These are phyloP conservation scores for Ophiostoma novo-ulmi DNA, from an alignment of 2,329 filamentous ascomycete species.

Conservation along the genomic window DNA sequence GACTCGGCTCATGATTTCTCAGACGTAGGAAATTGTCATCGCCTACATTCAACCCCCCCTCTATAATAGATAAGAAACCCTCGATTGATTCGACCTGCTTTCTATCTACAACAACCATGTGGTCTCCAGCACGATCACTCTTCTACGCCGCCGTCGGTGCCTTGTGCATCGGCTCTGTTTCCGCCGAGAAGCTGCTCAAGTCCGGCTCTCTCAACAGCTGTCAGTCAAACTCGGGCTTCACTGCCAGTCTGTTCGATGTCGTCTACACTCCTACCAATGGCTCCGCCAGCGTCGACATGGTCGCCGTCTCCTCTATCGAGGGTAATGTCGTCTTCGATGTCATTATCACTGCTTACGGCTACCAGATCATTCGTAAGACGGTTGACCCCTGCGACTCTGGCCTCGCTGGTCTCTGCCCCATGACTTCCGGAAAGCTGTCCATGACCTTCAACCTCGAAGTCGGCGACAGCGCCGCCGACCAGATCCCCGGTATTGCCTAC, in stretches of 20 bases:
- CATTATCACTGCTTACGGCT: constrained; percentile 69
- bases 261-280: constrained; percentile 61
- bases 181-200: constrained; percentile 39
- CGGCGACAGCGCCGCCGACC: constrained; percentile 47
- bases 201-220: constrained; percentile 66
- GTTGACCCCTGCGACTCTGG: constrained; percentile 64
- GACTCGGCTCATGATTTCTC: not conserved
- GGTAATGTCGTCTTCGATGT: constrained; percentile 69
- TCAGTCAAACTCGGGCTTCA: constrained; percentile 70
- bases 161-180: constrained; percentile 28
- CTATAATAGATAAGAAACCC: not conserved
- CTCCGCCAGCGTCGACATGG: constrained; percentile 61
- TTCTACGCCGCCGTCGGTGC: constrained; percentile 40
- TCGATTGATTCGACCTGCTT: constrained; percentile 12
- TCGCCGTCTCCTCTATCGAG: constrained; percentile 67
- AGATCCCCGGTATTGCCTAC: constrained; percentile 74
- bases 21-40: not conserved
- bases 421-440: constrained; percentile 61
- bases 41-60: not conserved
- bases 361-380: constrained; percentile 53
- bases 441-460: constrained; percentile 57
- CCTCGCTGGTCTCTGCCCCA: constrained; percentile 70
- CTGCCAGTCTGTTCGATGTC: constrained; percentile 74
- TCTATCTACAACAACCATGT: constrained; percentile 26
- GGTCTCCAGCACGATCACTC: constrained; percentile 38